phyloP scores from a whole-genome alignment of 202 grass and related monocot genomes.

The Carex sylvatica region DNA sequence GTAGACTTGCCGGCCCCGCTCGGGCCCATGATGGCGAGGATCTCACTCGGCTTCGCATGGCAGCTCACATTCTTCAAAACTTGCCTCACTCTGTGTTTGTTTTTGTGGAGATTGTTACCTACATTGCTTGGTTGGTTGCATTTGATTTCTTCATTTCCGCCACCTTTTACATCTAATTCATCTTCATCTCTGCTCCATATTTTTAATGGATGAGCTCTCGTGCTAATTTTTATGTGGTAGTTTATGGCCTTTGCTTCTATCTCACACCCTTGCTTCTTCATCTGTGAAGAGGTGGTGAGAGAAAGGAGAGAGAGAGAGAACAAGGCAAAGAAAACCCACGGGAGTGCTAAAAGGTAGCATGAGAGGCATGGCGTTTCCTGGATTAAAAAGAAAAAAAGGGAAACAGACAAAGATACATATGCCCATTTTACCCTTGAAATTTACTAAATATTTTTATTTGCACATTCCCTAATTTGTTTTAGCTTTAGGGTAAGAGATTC shows the following conservation, averaged over 20 bases:
- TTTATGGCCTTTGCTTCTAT: constrained; percentile 61
- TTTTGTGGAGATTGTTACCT: neutral
- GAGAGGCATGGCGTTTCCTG: constrained; percentile 20
- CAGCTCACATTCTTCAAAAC: constrained; percentile 61
- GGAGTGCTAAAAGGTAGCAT: constrained; percentile 19
- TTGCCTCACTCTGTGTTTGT: constrained; percentile 16
- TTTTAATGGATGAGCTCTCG: constrained; percentile 38
- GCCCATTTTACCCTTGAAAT: constrained; percentile 18
- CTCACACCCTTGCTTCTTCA: constrained; percentile 43
- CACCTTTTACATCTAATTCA: constrained; percentile 15
- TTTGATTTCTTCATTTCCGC: neutral
- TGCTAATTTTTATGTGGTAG: constrained; percentile 45
- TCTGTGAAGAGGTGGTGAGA: neutral
- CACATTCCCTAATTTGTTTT: neutral
- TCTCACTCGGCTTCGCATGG: constrained; percentile 47
- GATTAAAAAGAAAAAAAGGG: constrained; percentile 18
- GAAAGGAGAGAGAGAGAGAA: constrained; percentile 12
- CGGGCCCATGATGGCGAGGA: constrained; percentile 87
- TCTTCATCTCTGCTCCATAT: constrained; percentile 53
- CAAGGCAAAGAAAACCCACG: constrained; percentile 18
- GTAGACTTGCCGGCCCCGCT: constrained; percentile 92
- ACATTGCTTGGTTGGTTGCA: neutral
- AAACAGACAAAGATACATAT: neutral
- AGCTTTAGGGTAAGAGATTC: neutral
- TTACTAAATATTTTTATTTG: neutral